Evolutionary conservation across 1,139 yeast species (phyloP).

Genomic region (Blastobotrys buckinghamii): DNA sequence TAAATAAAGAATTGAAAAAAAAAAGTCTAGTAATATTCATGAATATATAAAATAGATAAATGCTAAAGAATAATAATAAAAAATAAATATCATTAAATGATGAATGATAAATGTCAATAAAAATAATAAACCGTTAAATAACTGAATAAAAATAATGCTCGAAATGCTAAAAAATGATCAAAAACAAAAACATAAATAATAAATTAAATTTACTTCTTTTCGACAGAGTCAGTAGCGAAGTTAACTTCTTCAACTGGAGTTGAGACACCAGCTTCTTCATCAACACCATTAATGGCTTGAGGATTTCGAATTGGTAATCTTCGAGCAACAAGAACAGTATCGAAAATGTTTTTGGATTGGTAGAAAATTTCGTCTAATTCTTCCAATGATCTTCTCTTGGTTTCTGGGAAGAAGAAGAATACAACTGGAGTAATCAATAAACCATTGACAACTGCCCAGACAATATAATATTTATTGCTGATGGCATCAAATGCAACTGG

Average conservation of each 20-base stretch:
- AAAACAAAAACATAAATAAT: not conserved
- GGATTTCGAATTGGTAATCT: conserved; percentile 9
- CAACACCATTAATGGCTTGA: conserved; percentile 5
- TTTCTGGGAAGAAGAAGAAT: conserved; percentile 43
- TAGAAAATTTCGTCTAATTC: conserved; percentile 43
- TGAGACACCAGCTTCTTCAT: conserved; percentile 7
- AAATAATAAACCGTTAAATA: not conserved
- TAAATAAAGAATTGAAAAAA: not conserved
- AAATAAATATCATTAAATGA: not conserved
- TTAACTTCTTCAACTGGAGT: conserved; percentile 12
- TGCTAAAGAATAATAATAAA: not conserved
- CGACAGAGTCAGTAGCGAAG: conserved; percentile 7
- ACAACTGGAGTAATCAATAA: conserved; percentile 29
- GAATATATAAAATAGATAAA: not conserved
- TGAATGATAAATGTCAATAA: not conserved
- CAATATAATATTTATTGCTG: conserved; percentile 34
- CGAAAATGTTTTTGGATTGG: conserved; percentile 16
- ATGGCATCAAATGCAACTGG: conserved; percentile 38
- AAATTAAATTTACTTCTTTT: conserved; percentile 10
- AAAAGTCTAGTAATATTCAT: not conserved
- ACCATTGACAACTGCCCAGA: conserved; percentile 30
- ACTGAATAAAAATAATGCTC: not conserved
- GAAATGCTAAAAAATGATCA: not conserved
- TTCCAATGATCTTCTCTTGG: conserved; percentile 37
- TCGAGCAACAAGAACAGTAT: conserved; percentile 16